Evolutionary conservation across 148 eudicot genomes (phyloP).

Genomic region (Rhododendron henanense): DNA sequence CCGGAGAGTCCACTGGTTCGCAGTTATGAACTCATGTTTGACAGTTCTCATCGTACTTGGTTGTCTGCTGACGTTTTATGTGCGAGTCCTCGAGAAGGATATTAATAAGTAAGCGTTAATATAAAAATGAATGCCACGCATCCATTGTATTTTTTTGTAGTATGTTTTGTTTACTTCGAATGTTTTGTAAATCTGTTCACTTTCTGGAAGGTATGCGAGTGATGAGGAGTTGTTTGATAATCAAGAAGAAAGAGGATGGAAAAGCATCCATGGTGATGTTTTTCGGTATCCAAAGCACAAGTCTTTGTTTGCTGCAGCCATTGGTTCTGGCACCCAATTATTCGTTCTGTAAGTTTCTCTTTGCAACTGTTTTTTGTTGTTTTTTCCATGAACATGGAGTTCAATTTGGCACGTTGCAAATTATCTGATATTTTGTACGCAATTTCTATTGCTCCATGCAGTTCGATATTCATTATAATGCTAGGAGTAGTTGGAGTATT

Average conservation of each 20-base stretch:
- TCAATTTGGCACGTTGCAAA: background rate
- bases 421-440: background rate
- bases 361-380: background rate
- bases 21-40: slow-evolving; percentile 4
- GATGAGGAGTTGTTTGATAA: slow-evolving; percentile 18
- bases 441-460: slow-evolving; percentile 5
- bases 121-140: too few relatives aligned
- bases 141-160: background rate
- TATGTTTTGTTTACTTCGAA: background rate
- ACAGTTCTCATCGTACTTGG: slow-evolving; percentile 10
- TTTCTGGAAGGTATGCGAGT: slow-evolving; percentile 16
- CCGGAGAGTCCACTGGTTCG: background rate
- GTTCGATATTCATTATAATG: slow-evolving; percentile 8
- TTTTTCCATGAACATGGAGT: background rate
- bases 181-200: background rate
- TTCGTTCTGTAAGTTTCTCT: slow-evolving; percentile 14
- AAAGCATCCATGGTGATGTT: slow-evolving; percentile 26
- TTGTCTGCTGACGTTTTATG: slow-evolving; percentile 5
- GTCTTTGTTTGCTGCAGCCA: slow-evolving; percentile 7
- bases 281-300: slow-evolving; percentile 14
- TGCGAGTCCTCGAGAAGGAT: slow-evolving; percentile 21
- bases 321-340: slow-evolving; percentile 25
- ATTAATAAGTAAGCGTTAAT: slow-evolving; percentile 9
- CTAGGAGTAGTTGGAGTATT: slow-evolving; percentile 19
- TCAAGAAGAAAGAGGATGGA: slow-evolving; percentile 31